phyloP scores from a whole-genome alignment of 371 early-diverging fungal species.

The Chytridium lagenaria region DNA sequence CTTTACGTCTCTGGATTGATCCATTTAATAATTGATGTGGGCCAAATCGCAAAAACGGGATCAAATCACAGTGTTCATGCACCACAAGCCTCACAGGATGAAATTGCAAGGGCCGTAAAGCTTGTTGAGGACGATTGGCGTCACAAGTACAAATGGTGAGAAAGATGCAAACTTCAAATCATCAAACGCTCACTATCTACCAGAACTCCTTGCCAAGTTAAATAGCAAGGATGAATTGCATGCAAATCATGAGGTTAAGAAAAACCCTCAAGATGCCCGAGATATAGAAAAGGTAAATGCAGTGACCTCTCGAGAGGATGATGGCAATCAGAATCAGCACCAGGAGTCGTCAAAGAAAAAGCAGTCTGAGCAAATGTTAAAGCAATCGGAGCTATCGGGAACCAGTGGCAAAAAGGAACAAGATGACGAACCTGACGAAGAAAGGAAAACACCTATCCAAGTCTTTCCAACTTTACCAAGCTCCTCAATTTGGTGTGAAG shows the following conservation, averaged over 20 bases:
- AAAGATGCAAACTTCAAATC: conserved; percentile 21
- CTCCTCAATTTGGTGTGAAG: conserved; percentile 54
- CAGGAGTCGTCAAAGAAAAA: conserved; percentile 21
- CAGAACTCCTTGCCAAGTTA: neutral
- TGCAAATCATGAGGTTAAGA: neutral
- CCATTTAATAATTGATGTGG: neutral
- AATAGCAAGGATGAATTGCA: neutral
- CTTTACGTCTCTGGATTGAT: neutral
- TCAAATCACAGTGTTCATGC: neutral
- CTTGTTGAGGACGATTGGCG: too few species aligned
- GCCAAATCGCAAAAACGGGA: neutral
- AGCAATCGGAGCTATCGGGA: conserved; percentile 22
- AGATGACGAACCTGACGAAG: neutral
- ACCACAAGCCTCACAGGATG: neutral
- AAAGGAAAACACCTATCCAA: neutral
- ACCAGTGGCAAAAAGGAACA: conserved; percentile 1
- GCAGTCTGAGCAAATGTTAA: conserved; percentile 29
- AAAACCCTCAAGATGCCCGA: neutral
- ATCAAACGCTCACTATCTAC: neutral
- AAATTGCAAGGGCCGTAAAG: conserved; percentile 6
- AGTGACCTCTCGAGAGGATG: neutral
- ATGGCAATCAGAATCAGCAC: neutral
- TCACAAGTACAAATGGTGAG: conserved; percentile 22
- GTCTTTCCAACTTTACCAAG: conserved; percentile 32
- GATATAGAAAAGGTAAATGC: neutral